Base-by-base conservation (phyloP, 2,329 filamentous ascomycete genomes). In the Aspergillus caelatus region DNA sequence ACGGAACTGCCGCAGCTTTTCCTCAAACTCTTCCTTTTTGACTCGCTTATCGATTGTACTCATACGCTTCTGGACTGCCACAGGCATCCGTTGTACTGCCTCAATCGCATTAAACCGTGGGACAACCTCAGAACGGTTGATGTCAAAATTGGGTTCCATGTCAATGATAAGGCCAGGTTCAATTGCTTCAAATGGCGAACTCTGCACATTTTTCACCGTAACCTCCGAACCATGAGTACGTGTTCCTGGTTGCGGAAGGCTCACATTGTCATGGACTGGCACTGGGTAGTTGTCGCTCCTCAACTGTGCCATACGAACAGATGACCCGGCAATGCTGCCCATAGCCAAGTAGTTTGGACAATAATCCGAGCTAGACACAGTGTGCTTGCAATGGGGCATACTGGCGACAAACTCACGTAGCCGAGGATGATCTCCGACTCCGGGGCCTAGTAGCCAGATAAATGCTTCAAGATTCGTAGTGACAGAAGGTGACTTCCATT, bases 401-500 rank as follows among this genome's bases (percentile, higher is more conserved):
- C 85, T 82, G 32, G 84, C 71, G 77, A 96, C 92, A 74, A 97
- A 97, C 2, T 85, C 78, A 61, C 85, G 84, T 21, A 99, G 77
- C 26, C 82, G 83, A 12, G 84, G 72, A 74, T 95, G 85, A 4
- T 84, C 80, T 8, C 84, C 81, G 16, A 98, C 83, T 3, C 85
- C 88, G 5, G 84, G 83, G 0, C 92, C 92, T 30, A 97, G 84
- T 28, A 92, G 88, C 94, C 95, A 99, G 69, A 95, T 86, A 56
- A 96, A 86, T 46, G 85, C 84, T 53, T 84, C 81, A 53, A 97
- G 77, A 56, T 89, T 86, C 8, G 82, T 81, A 83, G 92, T 92
- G 39, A 96, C 80, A 34, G 86, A 80, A 12, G 81, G 71, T 43
- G 86, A 85, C 21, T 83, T 80, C 88, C 91, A 94, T 75, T 97